Evolutionary conservation across 345 rosid genomes (phyloP), one percentile per base, ranked within the genome.

Genomic region (Nasturtium officinale): DNA sequence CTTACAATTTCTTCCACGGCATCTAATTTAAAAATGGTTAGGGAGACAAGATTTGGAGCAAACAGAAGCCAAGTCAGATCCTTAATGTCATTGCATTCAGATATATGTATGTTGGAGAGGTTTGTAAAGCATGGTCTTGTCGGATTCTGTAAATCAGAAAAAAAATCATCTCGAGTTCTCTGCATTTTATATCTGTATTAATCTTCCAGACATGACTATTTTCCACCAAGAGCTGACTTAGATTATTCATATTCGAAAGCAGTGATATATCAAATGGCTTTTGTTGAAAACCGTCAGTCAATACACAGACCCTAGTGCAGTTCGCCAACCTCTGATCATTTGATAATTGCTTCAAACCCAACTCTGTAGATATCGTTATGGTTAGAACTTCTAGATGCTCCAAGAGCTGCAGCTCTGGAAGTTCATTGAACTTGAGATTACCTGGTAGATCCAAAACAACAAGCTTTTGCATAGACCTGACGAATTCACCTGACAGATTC

Each of bases 1-100:
- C 18, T 45, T 43, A 63, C 8, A 2, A 45, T 45, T n/a, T 63
- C 68, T 45, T n/a, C 26, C 9, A 63, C 4, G 4, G 23, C 67
- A 0, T 0, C 0, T 15, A 13, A 62, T 1, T 11, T 0, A 0
- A 0, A 0, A 15, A 62, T 15, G 0, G 0, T 0, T 40, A 62
- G 67, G 5, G 0, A 0, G 26, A 17, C 38, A 29, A 63, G 69
- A 46, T 28, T 64, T 26, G 69, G 69, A 46, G 56, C 59, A 56
- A 30, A 30, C 61, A 57, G 11, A 16, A 57, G 7, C 61, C 61
- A 57, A 57, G 43, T 57, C n/a, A 57, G 26, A 57, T 57, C 43
- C 25, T 57, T 57, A 4, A 30, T 17, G 25, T n/a, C 8, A 2
- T 10, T 2, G 43, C 15, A n/a, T 0, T 29, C 0, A 0, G 0